A percentile compares a stretch with the other conserved stretches of the same genome.
phyloP scores from a whole-genome alignment of 805 yeast species.

The Metschnikowia kunwiensis region DNA sequence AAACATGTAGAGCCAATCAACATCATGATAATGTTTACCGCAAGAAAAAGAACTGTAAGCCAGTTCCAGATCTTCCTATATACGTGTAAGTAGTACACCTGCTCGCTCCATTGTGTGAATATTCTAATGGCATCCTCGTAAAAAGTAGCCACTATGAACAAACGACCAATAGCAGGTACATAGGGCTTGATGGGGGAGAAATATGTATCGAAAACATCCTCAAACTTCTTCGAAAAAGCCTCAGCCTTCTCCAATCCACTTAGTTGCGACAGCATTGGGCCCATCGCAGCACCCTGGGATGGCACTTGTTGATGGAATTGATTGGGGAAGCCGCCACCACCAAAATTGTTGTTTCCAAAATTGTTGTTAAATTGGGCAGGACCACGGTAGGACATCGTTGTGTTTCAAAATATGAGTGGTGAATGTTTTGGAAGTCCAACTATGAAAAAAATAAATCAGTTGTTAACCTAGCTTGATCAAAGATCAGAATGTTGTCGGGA shows the following conservation, averaged over 20 bases:
- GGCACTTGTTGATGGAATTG: slow-evolving; percentile 13
- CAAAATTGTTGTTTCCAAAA: slow-evolving; percentile 29
- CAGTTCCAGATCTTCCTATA: slow-evolving; percentile 77
- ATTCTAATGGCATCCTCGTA: slow-evolving; percentile 86
- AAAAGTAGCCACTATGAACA: slow-evolving; percentile 89
- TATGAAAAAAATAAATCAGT: neutral
- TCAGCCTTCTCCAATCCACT: slow-evolving; percentile 45
- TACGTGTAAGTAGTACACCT: slow-evolving; percentile 76
- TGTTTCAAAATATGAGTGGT: neutral
- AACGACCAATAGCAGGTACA: slow-evolving; percentile 84
- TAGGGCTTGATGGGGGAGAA: slow-evolving; percentile 58
- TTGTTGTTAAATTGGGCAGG: slow-evolving; percentile 42
- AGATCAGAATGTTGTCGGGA: neutral
- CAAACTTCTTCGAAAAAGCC: slow-evolving; percentile 49
- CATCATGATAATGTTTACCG: slow-evolving; percentile 67
- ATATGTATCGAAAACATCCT: slow-evolving; percentile 51
- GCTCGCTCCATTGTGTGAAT: slow-evolving; percentile 85
- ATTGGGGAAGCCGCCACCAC: slow-evolving; percentile 11
- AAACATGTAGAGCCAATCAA: slow-evolving; percentile 66
- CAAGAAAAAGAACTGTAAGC: slow-evolving; percentile 70
- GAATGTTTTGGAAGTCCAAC: neutral
- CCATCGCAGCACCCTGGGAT: slow-evolving; percentile 18
- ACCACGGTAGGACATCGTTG: slow-evolving; percentile 42
- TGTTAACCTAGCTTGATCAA: neutral
- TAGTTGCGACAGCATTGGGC: slow-evolving; percentile 26